A percentile compares a stretch with the other conserved stretches of the same genome.
phyloP scores from a whole-genome alignment of 306 rosid species.

The Vicia faba region DNA sequence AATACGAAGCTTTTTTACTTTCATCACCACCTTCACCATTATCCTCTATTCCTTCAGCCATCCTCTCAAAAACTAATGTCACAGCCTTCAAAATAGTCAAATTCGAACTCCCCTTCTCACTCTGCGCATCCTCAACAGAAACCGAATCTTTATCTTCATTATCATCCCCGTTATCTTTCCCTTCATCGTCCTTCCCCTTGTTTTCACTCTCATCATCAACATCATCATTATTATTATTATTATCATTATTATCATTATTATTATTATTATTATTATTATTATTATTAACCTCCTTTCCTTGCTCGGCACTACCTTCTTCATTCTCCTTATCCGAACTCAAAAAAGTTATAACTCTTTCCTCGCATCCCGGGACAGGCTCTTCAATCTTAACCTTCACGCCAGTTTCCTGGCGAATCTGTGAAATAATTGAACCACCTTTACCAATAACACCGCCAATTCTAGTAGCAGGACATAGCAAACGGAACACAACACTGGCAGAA shows the following conservation, averaged over 20 bases:
- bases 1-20: conserved; percentile 41
- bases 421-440: conserved; percentile 59
- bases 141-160: conserved; percentile 46
- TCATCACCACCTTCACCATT: conserved; percentile 53
- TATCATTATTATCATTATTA: too few relatives aligned
- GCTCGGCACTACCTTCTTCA: conserved; percentile 48
- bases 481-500: conserved; percentile 51
- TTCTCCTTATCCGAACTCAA: conserved; percentile 55
- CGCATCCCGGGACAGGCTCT: conserved; percentile 70
- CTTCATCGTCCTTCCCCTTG: conserved; percentile 41
- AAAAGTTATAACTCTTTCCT: conserved; percentile 70
- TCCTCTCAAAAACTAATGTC: conserved; percentile 65
- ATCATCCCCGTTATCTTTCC: conserved; percentile 29
- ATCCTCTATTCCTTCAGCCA: conserved; percentile 57
- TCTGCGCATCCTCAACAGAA: conserved; percentile 38
- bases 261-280: neutral
- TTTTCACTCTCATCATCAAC: conserved; percentile 43
- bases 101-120: conserved; percentile 41
- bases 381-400: conserved; percentile 69
- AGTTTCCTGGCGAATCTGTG: conserved; percentile 65
- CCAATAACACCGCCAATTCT: conserved; percentile 64
- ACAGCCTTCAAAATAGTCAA: conserved; percentile 63
- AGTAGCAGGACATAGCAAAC: conserved; percentile 65
- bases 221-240: neutral
- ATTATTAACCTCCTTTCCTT: conserved; percentile 45